A percentile compares a stretch with the other conserved stretches of the same genome.
Conservation (phyloP, 192 early-diverging fungal genomes). For the Dissophora globulifera region DNA sequence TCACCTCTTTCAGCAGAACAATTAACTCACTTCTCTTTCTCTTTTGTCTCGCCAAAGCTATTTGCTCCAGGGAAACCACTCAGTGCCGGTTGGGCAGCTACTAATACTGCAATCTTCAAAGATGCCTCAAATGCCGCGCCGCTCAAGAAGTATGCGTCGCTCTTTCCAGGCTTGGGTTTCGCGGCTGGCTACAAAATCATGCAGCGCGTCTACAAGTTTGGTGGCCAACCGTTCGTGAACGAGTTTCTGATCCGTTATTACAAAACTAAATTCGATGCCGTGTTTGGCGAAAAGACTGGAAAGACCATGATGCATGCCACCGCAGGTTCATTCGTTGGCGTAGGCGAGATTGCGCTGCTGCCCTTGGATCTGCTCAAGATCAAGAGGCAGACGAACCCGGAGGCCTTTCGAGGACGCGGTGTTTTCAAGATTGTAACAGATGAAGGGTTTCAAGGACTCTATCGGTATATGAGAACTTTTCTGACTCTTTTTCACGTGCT, state of each 20-base stretch:
- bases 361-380: constrained; percentile 98
- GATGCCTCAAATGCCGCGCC: constrained; percentile 78
- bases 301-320: constrained; percentile 98
- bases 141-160: constrained; percentile 85
- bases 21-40: background rate
- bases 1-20: background rate
- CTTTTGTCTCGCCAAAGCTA: constrained; percentile 52
- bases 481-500: no score
- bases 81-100: constrained; percentile 55
- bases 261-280: constrained; percentile 73
- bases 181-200: constrained; percentile 97
- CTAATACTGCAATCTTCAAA: constrained; percentile 88
- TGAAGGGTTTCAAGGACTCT: constrained; percentile 72
- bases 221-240: constrained; percentile 94
- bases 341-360: constrained; percentile 95
- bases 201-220: constrained; percentile 98
- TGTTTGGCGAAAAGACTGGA: constrained; percentile 92
- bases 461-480: no score
- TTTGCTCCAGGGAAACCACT: constrained; percentile 59
- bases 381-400: constrained; percentile 94
- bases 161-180: constrained; percentile 97
- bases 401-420: constrained; percentile 82
- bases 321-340: constrained; percentile 93
- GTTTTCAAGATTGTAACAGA: constrained; percentile 78
- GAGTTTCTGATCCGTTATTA: constrained; percentile 89